Conservation (phyloP, 2,329 filamentous ascomycete genomes). For the Pseudogymnoascus sp. region DNA sequence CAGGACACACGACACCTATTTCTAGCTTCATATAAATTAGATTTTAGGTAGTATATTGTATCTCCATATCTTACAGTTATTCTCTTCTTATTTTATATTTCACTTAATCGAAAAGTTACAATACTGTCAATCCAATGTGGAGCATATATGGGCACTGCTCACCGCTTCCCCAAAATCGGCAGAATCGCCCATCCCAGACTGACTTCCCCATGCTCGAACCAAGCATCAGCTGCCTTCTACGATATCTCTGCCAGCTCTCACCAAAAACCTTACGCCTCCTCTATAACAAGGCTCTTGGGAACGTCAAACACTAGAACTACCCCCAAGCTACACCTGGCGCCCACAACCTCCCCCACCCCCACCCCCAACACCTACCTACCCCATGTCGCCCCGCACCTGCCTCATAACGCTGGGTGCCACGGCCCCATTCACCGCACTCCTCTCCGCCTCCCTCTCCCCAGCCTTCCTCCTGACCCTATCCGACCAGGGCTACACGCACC, state of each 20-base stretch:
- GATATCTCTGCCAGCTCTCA: background rate
- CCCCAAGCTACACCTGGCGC: slow-evolving; percentile 19
- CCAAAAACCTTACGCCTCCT: background rate
- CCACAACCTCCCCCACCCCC: slow-evolving; percentile 20
- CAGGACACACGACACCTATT: background rate
- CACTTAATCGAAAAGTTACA: background rate
- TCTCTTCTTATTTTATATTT: too few species aligned
- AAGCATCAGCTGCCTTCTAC: background rate
- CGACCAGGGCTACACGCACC: slow-evolving; percentile 55
- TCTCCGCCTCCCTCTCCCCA: slow-evolving; percentile 54
- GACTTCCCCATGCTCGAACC: slow-evolving; percentile 13
- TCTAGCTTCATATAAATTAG: background rate
- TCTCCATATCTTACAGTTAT: background rate
- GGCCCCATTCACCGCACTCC: slow-evolving; percentile 67
- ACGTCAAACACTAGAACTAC: background rate
- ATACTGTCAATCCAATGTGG: background rate
- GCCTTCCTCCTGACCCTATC: slow-evolving; percentile 55
- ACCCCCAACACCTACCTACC: background rate
- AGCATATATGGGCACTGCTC: slow-evolving; percentile 6
- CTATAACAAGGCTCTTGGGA: background rate
- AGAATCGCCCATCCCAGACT: background rate
- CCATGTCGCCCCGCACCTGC: slow-evolving; percentile 36
- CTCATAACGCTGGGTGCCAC: slow-evolving; percentile 93
- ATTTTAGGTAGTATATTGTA: background rate
- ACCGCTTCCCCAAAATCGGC: background rate